phyloP scores from a whole-genome alignment of 192 early-diverging fungal genomes.

The Umbelopsis sp. region DNA sequence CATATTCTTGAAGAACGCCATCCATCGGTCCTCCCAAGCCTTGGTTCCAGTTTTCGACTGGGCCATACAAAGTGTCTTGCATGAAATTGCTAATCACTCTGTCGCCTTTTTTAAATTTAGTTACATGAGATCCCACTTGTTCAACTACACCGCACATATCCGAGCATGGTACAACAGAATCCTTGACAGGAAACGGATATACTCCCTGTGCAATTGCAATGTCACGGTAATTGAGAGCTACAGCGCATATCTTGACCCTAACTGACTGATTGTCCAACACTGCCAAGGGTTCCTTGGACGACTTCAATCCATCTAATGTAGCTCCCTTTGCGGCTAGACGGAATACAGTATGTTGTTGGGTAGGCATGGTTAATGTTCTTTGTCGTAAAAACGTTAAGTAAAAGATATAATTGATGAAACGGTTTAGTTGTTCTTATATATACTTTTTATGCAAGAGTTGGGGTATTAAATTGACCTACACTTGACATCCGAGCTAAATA shows the following conservation, averaged over 20 bases:
- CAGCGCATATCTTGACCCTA: not conserved
- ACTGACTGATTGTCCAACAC: constrained; percentile 11
- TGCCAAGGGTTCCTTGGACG: not conserved
- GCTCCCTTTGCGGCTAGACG: not conserved
- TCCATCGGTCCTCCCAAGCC: not conserved
- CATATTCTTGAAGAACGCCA: constrained; percentile 16
- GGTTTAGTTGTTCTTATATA: too few relatives aligned
- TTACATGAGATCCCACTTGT: constrained; percentile 18
- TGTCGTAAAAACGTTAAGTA: too few relatives aligned
- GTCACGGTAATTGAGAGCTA: constrained; percentile 22
- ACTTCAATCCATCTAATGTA: not conserved
- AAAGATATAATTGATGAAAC: too few relatives aligned
- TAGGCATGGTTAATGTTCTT: not conserved
- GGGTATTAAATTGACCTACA: too few relatives aligned
- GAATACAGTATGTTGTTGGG: not conserved
- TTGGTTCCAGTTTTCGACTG: not conserved
- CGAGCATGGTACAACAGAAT: constrained; percentile 20
- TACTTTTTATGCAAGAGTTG: too few relatives aligned
- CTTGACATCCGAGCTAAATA: too few relatives aligned
- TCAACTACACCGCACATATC: constrained; percentile 14
- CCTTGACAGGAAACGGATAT: not conserved
- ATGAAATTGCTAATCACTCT: constrained; percentile 6
- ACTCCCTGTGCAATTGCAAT: not conserved
- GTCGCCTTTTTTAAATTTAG: constrained; percentile 12
- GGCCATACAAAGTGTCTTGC: constrained; percentile 3